Percentiles rank a stretch among this genome's conserved stretches.
Conservation (phyloP, 345 rosid species). For the Pugionium cornutum region DNA sequence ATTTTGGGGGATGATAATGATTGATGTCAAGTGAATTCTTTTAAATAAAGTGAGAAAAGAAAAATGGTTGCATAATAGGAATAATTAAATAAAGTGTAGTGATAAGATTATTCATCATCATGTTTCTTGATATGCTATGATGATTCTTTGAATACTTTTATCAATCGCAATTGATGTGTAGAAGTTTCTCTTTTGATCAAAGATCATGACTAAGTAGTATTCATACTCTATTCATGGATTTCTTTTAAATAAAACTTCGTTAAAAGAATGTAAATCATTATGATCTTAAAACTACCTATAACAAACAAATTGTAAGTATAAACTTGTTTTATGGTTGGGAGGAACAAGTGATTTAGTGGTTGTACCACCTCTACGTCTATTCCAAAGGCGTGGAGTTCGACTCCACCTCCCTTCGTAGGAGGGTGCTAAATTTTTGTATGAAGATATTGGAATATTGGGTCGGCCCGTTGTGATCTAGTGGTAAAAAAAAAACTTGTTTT, state of each 20-base stretch:
- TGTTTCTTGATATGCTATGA: constrained; percentile 39
- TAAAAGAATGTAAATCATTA: too few relatives aligned
- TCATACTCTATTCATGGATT: constrained; percentile 18
- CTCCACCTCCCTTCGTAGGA: too few relatives aligned
- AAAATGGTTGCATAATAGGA: constrained; percentile 16
- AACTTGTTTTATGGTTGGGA: too few relatives aligned
- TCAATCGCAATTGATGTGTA: constrained; percentile 38
- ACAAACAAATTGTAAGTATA: too few relatives aligned
- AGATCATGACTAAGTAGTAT: constrained; percentile 26
- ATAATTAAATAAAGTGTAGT: constrained; percentile 32
- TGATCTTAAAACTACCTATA: too few relatives aligned
- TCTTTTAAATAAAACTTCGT: background rate
- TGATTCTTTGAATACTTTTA: constrained; percentile 39
- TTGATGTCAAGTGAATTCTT: constrained; percentile 8
- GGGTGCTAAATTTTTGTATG: too few relatives aligned
- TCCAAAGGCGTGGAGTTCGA: too few relatives aligned
- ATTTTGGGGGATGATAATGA: constrained; percentile 20
- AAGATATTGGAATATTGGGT: too few relatives aligned
- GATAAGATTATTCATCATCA: constrained; percentile 39
- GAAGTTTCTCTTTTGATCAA: constrained; percentile 41
- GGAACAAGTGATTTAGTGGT: too few relatives aligned
- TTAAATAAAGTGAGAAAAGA: constrained; percentile 15
- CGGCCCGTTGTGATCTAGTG: too few relatives aligned
- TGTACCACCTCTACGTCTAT: too few relatives aligned
- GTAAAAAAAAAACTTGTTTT: too few relatives aligned